phyloP scores from a whole-genome alignment of 768 basidiomycete genomes.

The Pleurotus eryngii region DNA sequence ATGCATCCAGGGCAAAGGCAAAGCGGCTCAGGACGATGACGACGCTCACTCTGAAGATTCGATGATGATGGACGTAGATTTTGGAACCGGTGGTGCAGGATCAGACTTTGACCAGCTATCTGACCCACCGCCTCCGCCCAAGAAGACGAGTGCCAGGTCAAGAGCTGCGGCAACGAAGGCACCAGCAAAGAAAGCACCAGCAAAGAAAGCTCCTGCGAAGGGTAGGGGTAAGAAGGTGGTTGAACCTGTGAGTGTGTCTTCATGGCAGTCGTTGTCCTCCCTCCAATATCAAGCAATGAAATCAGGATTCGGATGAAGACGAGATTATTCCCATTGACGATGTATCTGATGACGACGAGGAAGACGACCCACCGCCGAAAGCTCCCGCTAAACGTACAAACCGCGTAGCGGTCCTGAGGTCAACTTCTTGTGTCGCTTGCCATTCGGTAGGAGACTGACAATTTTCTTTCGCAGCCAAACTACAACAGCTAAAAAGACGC shows the following conservation, averaged over 20 bases:
- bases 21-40: slow-evolving; percentile 34
- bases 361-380: slow-evolving; percentile 41
- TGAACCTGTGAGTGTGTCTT: slow-evolving; percentile 13
- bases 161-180: slow-evolving; percentile 32
- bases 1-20: slow-evolving; percentile 45
- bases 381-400: slow-evolving; percentile 50
- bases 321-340: slow-evolving; percentile 29
- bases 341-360: slow-evolving; percentile 44
- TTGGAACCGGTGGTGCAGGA: slow-evolving; percentile 32
- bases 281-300: slow-evolving; percentile 23
- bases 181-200: slow-evolving; percentile 33
- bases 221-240: slow-evolving; percentile 54
- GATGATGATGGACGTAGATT: slow-evolving; percentile 75
- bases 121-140: slow-evolving; percentile 38
- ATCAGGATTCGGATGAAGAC: slow-evolving; percentile 49
- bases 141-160: slow-evolving; percentile 36
- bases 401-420: slow-evolving; percentile 67
- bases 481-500: slow-evolving; percentile 31
- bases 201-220: slow-evolving; percentile 37
- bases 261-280: background rate
- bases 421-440: slow-evolving; percentile 5
- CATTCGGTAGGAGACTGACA: background rate
- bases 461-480: slow-evolving; percentile 25
- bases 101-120: slow-evolving; percentile 57
- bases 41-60: slow-evolving; percentile 66